phyloP scores from a whole-genome alignment of 345 rosid species.

The Brassica rapa region DNA sequence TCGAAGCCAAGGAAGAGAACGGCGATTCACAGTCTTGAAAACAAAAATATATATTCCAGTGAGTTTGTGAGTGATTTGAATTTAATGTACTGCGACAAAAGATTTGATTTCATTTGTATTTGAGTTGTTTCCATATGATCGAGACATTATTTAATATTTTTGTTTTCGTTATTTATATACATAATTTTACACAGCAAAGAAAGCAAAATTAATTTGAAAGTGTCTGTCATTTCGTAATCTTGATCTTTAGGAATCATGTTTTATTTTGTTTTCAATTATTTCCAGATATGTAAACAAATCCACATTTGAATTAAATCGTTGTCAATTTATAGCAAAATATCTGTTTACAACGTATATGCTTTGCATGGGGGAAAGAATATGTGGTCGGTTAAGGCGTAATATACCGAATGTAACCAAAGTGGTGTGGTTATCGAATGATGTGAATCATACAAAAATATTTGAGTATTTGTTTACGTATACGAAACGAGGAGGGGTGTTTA shows the following conservation, averaged over 20 bases:
- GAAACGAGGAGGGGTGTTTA: slow-evolving; percentile 10
- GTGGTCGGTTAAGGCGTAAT: background rate
- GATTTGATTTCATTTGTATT: slow-evolving; percentile 32
- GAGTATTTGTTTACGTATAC: background rate
- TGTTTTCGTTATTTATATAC: slow-evolving; percentile 16
- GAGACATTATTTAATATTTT: background rate
- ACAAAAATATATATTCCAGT: background rate
- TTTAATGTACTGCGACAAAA: background rate
- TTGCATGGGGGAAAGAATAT: background rate
- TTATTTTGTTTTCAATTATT: no score
- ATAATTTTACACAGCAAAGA: background rate
- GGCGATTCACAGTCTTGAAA: slow-evolving; percentile 34
- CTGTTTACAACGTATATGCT: background rate
- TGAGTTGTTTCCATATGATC: slow-evolving; percentile 31
- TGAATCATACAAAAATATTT: slow-evolving; percentile 5
- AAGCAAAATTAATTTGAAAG: background rate
- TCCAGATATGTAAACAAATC: no score
- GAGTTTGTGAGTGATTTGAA: background rate
- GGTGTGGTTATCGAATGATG: slow-evolving; percentile 15
- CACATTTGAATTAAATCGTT: no score
- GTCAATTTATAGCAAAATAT: background rate
- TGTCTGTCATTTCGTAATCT: background rate
- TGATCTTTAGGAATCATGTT: background rate
- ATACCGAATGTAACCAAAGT: slow-evolving; percentile 4
- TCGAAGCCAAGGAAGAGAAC: slow-evolving; percentile 32